Percentiles rank a stretch among this genome's conserved stretches.
phyloP scores from a whole-genome alignment of 2,329 filamentous ascomycete genomes.

The Colletotrichum lupini region DNA sequence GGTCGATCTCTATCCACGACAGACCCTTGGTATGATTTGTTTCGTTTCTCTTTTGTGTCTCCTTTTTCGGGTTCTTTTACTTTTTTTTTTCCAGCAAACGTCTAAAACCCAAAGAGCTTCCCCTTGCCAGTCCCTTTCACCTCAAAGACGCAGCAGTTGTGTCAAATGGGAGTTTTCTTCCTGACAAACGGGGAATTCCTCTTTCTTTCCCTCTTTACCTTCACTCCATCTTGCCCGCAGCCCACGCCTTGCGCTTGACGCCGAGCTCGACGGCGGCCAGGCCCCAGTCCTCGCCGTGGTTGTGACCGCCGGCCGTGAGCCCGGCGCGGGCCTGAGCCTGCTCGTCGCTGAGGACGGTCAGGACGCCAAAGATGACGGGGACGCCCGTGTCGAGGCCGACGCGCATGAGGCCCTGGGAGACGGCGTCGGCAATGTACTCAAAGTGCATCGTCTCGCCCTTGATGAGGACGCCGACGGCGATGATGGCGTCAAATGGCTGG shows the following conservation, averaged over 20 bases:
- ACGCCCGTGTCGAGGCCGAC: constrained; percentile 90
- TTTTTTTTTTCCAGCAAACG: neutral
- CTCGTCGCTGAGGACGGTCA: constrained; percentile 89
- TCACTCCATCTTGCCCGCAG: constrained; percentile 71
- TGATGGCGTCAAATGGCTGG: constrained; percentile 88
- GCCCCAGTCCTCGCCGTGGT: constrained; percentile 98
- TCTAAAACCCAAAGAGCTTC: neutral
- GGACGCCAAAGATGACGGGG: constrained; percentile 90
- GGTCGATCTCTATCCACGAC: neutral
- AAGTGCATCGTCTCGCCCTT: constrained; percentile 99
- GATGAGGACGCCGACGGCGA: constrained; percentile 95
- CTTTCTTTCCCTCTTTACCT: neutral
- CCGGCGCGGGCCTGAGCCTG: constrained; percentile 90
- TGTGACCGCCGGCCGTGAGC: constrained; percentile 76
- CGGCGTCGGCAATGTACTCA: constrained; percentile 95
- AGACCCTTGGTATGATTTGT: neutral
- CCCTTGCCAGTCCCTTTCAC: constrained; percentile 26
- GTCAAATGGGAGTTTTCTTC: no score
- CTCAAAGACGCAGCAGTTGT: neutral
- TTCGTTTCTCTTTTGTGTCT: neutral
- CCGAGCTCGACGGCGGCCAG: constrained; percentile 93
- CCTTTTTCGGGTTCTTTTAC: neutral
- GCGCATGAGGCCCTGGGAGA: constrained; percentile 92
- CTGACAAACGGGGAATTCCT: no score
- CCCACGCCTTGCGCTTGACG: constrained; percentile 87